These are phyloP conservation scores for Lichina pygmaea DNA, from an alignment of 495 filamentous ascomycete species.

Conservation along the genomic window DNA sequence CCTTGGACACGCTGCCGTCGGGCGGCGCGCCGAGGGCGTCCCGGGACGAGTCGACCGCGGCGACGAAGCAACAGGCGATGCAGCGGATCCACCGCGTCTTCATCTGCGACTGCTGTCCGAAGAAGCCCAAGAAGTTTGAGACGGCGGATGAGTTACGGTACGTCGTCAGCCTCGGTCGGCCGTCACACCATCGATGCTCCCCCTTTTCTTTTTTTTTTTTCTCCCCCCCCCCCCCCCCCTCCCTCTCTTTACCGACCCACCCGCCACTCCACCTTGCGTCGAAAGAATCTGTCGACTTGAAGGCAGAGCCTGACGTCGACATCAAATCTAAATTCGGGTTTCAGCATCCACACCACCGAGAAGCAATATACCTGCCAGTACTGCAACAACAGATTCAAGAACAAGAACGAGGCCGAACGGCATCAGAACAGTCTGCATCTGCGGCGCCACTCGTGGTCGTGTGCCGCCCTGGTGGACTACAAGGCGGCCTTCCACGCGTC, in stretches of 20 bases:
- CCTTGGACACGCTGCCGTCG: background rate
- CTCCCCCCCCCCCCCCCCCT: background rate
- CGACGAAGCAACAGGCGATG: slow-evolving; percentile 9
- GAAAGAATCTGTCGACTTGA: background rate
- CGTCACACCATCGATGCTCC: background rate
- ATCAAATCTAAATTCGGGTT: slow-evolving; percentile 1
- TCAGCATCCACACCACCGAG: slow-evolving; percentile 59
- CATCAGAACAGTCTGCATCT: slow-evolving; percentile 95
- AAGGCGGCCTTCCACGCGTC: slow-evolving; percentile 52
- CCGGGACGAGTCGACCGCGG: slow-evolving; percentile 2
- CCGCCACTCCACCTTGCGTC: background rate
- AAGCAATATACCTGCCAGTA: slow-evolving; percentile 88
- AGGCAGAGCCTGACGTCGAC: background rate
- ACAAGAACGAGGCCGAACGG: slow-evolving; percentile 95
- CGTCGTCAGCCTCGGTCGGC: slow-evolving; percentile 9
- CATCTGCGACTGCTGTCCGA: slow-evolving; percentile 93
- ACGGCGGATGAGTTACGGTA: slow-evolving; percentile 65
- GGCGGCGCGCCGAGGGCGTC: slow-evolving; percentile 10
- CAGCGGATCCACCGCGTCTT: slow-evolving; percentile 23
- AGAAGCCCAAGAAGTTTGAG: slow-evolving; percentile 97
- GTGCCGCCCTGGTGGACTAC: slow-evolving; percentile 47
- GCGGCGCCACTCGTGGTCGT: slow-evolving; percentile 92
- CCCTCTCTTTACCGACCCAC: background rate
- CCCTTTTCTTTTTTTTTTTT: background rate
- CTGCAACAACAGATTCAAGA: slow-evolving; percentile 92